These are phyloP conservation scores for Sarcodon sp. DNA, from an alignment of 768 basidiomycete genomes.

Conservation along the genomic window DNA sequence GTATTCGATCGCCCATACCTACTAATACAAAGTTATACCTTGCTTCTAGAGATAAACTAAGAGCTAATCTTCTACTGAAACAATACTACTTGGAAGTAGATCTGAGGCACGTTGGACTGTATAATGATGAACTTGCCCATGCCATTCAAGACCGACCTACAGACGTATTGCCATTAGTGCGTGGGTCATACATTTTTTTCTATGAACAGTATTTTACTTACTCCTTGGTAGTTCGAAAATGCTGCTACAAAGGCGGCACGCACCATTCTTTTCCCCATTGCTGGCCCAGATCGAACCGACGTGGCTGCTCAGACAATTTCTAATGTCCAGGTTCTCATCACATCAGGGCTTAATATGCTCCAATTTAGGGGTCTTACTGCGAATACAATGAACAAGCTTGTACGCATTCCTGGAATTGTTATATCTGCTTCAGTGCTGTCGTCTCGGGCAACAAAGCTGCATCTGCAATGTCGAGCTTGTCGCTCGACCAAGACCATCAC, in stretches of 20 bases:
- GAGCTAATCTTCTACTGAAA: slow-evolving; percentile 81
- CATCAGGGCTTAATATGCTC: slow-evolving; percentile 84
- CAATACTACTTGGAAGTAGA: slow-evolving; percentile 58
- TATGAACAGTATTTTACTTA: not conserved
- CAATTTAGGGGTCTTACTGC: slow-evolving; percentile 93
- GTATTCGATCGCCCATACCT: not conserved
- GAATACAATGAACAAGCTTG: slow-evolving; percentile 89
- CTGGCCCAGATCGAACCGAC: slow-evolving; percentile 32
- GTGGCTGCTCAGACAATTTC: slow-evolving; percentile 37
- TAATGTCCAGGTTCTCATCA: slow-evolving; percentile 78
- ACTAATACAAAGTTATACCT: not conserved
- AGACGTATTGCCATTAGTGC: slow-evolving; percentile 78
- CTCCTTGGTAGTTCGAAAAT: slow-evolving; percentile 64
- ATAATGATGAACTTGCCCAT: slow-evolving; percentile 91
- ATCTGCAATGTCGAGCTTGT: slow-evolving; percentile 89
- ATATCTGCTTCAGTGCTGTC: slow-evolving; percentile 93
- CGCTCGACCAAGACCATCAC: slow-evolving; percentile 67
- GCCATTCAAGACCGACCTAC: slow-evolving; percentile 81
- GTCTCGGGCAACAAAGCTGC: slow-evolving; percentile 84
- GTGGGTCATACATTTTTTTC: slow-evolving; percentile 10
- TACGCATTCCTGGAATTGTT: slow-evolving; percentile 95
- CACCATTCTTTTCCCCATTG: slow-evolving; percentile 70
- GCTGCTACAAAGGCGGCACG: slow-evolving; percentile 81
- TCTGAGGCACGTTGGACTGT: slow-evolving; percentile 39
- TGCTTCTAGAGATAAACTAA: slow-evolving; percentile 61